Conservation (phyloP, 768 basidiomycete species). For the Pulveroboletus frians region DNA sequence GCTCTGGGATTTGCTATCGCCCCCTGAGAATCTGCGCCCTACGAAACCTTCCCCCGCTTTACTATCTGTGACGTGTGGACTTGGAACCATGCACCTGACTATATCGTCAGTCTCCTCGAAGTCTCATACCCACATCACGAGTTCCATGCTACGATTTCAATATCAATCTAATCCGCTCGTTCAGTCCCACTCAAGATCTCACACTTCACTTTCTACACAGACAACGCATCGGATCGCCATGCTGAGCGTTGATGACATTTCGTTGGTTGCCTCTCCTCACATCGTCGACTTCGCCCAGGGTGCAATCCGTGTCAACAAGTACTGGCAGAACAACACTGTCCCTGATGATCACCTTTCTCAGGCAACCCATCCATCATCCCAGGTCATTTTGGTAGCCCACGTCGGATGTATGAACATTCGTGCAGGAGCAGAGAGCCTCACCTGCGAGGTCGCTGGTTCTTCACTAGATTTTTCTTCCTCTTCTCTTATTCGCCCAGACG, state of each 20-base stretch:
- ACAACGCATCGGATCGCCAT: slow-evolving; percentile 22
- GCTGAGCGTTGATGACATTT: slow-evolving; percentile 38
- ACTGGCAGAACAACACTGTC: slow-evolving; percentile 16
- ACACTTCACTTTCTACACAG: slow-evolving; percentile 9
- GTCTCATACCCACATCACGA: slow-evolving; percentile 21
- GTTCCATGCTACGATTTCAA: slow-evolving; percentile 24
- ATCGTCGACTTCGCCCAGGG: slow-evolving; percentile 57
- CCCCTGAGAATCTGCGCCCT: slow-evolving; percentile 6
- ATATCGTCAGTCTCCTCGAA: slow-evolving; percentile 19
- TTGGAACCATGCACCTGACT: slow-evolving; percentile 17
- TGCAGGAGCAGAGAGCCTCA: slow-evolving; percentile 66
- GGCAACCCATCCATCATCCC: slow-evolving; percentile 6
- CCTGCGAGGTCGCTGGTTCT: slow-evolving; percentile 53
- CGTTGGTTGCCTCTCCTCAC: slow-evolving; percentile 47
- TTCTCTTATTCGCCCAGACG: slow-evolving; percentile 10
- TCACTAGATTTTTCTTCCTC: slow-evolving; percentile 23
- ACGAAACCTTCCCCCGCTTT: slow-evolving; percentile 5
- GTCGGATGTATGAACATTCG: slow-evolving; percentile 46
- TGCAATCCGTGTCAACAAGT: slow-evolving; percentile 46
- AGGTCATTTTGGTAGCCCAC: slow-evolving; percentile 37
- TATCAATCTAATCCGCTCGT: slow-evolving; percentile 14
- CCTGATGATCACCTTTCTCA: slow-evolving; percentile 3
- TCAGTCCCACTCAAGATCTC: slow-evolving; percentile 12
- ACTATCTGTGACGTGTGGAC: slow-evolving; percentile 12
- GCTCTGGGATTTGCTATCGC: slow-evolving; percentile 22